Evolutionary conservation across 306 rosid species (phyloP), one percentile per base, ranked within the genome.

Genomic region (Trifolium fragiferum): DNA sequence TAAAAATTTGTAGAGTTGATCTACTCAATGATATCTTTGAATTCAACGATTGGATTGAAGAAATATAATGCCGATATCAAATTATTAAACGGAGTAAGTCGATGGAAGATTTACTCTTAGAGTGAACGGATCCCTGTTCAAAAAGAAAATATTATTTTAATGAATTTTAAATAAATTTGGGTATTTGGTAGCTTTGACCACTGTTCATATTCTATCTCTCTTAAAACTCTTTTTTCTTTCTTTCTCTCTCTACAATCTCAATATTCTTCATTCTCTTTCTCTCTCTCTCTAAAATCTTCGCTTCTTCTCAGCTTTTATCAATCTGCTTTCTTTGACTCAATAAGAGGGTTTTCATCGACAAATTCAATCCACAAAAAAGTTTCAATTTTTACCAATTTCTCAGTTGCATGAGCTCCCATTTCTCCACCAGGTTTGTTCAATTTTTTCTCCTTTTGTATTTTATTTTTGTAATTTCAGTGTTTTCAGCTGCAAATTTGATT

Each of bases 301-400:
- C 57, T 68, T 66, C 81, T 70, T 70, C 82, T 3, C 78, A 62
- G 61, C 66, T 81, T 81, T 82, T 82, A 83, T 66, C 83, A 89
- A 85, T 81, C 88, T 84, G 86, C 95, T 85, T 86, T 92, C 87
- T 89, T 91, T 89, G 93, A 91, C 97, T 82, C 63, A 78, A 68
- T 27, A 50, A 70, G 71, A 76, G 79, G 76, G 27, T 74, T 76
- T 43, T 74, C 81, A 27, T 80, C 72, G 55, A 80, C 83, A 61
- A 83, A 77, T 80, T 87, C 69, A 77, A 86, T 72, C 85, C 87
- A 78, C 81, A 80, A 41, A 51, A 43, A 75, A 77, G 50, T 78
- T 78, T 51, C 75, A 7, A 49, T 70, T 74, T 70, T 80, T 66
- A 67, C 57, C 85, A 82, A 78, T 80, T 83, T 74, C 11, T 15